Evolutionary conservation across 306 rosid species (phyloP).

Genomic region (Comarum palustre): DNA sequence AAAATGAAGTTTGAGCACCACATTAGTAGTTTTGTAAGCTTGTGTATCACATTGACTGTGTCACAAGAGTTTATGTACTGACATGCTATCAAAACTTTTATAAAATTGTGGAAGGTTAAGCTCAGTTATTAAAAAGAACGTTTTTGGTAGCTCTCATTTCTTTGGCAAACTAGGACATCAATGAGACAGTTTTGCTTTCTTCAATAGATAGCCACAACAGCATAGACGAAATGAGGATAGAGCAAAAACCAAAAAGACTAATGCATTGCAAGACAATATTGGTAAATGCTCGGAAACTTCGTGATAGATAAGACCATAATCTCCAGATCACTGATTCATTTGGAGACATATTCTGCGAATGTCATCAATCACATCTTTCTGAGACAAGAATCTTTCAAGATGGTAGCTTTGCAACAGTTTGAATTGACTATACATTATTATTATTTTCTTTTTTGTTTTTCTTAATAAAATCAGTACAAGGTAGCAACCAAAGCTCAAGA

Average conservation of each 20-base stretch:
- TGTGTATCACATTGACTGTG: too few species aligned
- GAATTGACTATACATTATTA: not conserved
- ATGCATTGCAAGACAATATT: not conserved
- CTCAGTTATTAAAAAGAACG: not conserved
- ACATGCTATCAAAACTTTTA: too few species aligned
- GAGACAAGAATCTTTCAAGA: not conserved
- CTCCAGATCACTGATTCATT: not conserved
- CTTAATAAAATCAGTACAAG: not conserved
- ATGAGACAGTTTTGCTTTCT: not conserved
- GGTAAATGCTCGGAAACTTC: not conserved
- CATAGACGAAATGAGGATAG: not conserved
- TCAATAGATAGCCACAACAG: not conserved
- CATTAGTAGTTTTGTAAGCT: too few species aligned
- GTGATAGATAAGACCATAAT: not conserved
- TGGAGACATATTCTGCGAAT: not conserved
- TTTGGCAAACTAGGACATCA: not conserved
- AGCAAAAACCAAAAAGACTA: not conserved
- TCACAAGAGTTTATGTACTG: too few species aligned
- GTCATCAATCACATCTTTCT: not conserved
- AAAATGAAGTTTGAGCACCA: too few species aligned
- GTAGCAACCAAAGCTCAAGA: not conserved
- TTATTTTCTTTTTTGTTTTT: not conserved
- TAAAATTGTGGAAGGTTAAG: not conserved
- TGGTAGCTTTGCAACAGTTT: not conserved
- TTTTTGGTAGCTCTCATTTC: not conserved